Percentiles rank a stretch among this genome's conserved stretches.
phyloP scores from a whole-genome alignment of 306 rosid species.

The Acacia acuminata region DNA sequence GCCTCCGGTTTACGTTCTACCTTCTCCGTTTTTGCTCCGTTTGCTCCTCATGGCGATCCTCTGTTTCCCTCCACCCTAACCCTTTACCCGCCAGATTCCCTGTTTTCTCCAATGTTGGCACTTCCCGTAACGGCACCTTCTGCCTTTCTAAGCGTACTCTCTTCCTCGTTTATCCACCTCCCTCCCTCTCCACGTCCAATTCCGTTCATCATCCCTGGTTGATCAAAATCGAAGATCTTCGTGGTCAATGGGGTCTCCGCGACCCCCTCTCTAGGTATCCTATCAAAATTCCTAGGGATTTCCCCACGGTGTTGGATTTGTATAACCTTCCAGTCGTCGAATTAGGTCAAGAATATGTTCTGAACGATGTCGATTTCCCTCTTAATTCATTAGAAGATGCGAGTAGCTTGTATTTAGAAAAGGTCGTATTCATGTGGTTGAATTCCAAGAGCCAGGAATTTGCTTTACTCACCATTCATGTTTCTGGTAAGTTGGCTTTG shows the following conservation, averaged over 20 bases:
- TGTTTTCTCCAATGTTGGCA: slow-evolving; percentile 50
- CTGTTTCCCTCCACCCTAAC: slow-evolving; percentile 37
- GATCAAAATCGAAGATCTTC: slow-evolving; percentile 41
- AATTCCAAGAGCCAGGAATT: slow-evolving; percentile 32
- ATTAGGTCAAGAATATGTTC: slow-evolving; percentile 58
- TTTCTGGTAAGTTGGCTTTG: slow-evolving; percentile 74
- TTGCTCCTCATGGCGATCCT: slow-evolving; percentile 63
- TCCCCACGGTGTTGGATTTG: slow-evolving; percentile 46
- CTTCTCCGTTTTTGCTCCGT: slow-evolving; percentile 64
- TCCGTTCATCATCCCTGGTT: slow-evolving; percentile 40
- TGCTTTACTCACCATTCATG: slow-evolving; percentile 66
- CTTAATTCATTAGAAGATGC: slow-evolving; percentile 12
- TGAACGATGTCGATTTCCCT: slow-evolving; percentile 37
- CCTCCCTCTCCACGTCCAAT: not conserved
- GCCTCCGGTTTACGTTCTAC: slow-evolving; percentile 43
- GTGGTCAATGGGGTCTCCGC: slow-evolving; percentile 28
- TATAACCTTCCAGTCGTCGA: slow-evolving; percentile 36
- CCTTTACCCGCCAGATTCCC: slow-evolving; percentile 43
- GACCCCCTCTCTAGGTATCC: slow-evolving; percentile 51
- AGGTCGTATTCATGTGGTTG: slow-evolving; percentile 53
- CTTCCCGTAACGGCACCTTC: slow-evolving; percentile 43
- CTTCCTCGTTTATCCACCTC: slow-evolving; percentile 35
- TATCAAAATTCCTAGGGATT: slow-evolving; percentile 29
- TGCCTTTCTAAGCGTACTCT: slow-evolving; percentile 51
- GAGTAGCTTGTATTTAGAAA: slow-evolving; percentile 62